phyloP scores from a whole-genome alignment of 345 rosid species.

The Eucalyptus sp. region DNA sequence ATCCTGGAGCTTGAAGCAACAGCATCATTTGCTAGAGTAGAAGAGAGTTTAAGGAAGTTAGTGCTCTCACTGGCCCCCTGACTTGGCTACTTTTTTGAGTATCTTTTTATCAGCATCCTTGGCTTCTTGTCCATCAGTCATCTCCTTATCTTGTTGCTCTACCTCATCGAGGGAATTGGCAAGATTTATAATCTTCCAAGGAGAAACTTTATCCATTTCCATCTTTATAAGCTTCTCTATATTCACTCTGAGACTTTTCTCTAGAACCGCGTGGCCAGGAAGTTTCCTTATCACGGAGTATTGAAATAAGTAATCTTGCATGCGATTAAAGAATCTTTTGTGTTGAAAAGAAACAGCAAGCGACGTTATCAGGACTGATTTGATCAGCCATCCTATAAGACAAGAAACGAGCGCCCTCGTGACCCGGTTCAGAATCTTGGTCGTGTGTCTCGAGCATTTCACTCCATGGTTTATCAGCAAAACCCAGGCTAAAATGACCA shows the following conservation, averaged over 20 bases:
- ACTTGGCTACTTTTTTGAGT: slow-evolving; percentile 36
- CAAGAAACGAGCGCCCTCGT: slow-evolving; percentile 30
- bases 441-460: slow-evolving; percentile 11
- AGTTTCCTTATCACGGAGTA: fast-evolving
- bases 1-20: neutral
- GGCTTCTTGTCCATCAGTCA: slow-evolving; percentile 42
- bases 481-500: slow-evolving; percentile 43
- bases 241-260: no score
- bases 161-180: slow-evolving; percentile 7
- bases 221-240: no score
- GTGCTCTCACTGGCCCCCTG: slow-evolving; percentile 25
- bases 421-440: slow-evolving; percentile 16
- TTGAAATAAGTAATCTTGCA: fast-evolving
- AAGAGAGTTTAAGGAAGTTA: neutral
- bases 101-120: slow-evolving; percentile 35
- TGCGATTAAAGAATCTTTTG: slow-evolving; percentile 29
- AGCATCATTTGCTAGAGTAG: neutral
- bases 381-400: slow-evolving; percentile 45
- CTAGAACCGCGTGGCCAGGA: fast-evolving
- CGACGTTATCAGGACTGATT: slow-evolving; percentile 20
- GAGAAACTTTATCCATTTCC: neutral
- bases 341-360: slow-evolving; percentile 37
- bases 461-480: slow-evolving; percentile 33
- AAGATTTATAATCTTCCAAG: no score
- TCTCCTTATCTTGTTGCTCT: slow-evolving; percentile 26